These are phyloP conservation scores for Jamesozyma hellenica DNA, from an alignment of 805 yeast genomes.

Conservation along the genomic window DNA sequence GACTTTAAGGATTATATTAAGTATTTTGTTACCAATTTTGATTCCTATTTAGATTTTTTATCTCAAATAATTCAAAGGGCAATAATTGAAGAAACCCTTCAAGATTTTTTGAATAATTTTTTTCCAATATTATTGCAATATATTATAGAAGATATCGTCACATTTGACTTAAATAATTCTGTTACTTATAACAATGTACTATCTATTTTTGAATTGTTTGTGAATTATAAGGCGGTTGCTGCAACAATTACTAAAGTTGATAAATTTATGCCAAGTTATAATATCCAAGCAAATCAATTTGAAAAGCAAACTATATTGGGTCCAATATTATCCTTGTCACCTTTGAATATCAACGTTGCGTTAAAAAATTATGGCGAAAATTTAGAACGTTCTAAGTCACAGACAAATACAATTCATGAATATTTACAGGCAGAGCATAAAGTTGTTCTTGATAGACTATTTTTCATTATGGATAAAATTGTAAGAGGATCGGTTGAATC, in stretches of 20 bases:
- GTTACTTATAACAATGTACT: conserved; percentile 41
- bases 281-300: conserved; percentile 39
- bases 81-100: conserved; percentile 52
- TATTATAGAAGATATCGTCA: conserved; percentile 15
- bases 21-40: conserved; percentile 25
- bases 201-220: conserved; percentile 46
- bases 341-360: conserved; percentile 46
- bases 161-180: conserved; percentile 39
- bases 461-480: conserved; percentile 59
- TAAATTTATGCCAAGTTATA: conserved; percentile 40
- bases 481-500: conserved; percentile 63
- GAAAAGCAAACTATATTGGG: conserved; percentile 66
- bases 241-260: conserved; percentile 46
- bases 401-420: conserved; percentile 42
- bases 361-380: conserved; percentile 37
- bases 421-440: conserved; percentile 57
- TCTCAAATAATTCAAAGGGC: conserved; percentile 48
- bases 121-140: conserved; percentile 25
- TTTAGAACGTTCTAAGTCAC: conserved; percentile 31
- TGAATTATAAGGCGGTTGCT: conserved; percentile 53
- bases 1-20: conserved; percentile 16
- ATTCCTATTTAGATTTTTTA: conserved; percentile 38
- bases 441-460: conserved; percentile 51
- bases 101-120: conserved; percentile 49
- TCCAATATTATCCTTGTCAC: conserved; percentile 65